These are phyloP conservation scores for Mycena rebaudengoi DNA, from an alignment of 768 basidiomycete species.

Conservation along the genomic window DNA sequence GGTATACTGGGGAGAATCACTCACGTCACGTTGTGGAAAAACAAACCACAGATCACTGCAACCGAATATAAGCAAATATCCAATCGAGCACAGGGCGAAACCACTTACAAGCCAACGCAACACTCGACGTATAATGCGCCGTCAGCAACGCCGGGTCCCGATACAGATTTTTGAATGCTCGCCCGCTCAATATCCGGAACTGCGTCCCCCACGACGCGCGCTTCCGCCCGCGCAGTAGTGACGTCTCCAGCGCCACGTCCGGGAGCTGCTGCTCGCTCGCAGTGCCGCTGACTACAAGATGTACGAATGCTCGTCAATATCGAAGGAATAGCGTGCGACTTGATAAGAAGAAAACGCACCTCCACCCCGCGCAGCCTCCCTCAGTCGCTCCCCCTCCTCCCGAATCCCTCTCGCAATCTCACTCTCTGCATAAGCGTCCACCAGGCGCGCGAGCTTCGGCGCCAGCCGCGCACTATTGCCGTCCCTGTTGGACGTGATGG, in stretches of 20 bases:
- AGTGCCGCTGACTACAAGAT: conserved; percentile 34
- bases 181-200: conserved; percentile 92
- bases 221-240: conserved; percentile 73
- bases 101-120: conserved; percentile 81
- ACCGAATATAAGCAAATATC: conserved; percentile 5
- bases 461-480: conserved; percentile 49
- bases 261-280: conserved; percentile 62
- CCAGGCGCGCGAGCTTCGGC: conserved; percentile 73
- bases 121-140: conserved; percentile 88
- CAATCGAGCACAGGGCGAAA: not conserved
- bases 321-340: too few relatives aligned
- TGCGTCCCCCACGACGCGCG: conserved; percentile 90
- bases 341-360: too few relatives aligned
- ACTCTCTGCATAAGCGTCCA: conserved; percentile 75
- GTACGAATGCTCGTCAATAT: too few relatives aligned
- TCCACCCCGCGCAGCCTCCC: conserved; percentile 40
- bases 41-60: conserved; percentile 89
- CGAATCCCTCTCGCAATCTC: conserved; percentile 68
- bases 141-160: conserved; percentile 91
- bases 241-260: conserved; percentile 75
- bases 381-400: conserved; percentile 64
- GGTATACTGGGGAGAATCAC: conserved; percentile 31
- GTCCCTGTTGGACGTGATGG: conserved; percentile 34
- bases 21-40: conserved; percentile 88
- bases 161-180: conserved; percentile 98